Percentiles rank a stretch among this genome's conserved stretches.
phyloP scores from a whole-genome alignment of 306 rosid genomes.

The Castanopsis chinensis region DNA sequence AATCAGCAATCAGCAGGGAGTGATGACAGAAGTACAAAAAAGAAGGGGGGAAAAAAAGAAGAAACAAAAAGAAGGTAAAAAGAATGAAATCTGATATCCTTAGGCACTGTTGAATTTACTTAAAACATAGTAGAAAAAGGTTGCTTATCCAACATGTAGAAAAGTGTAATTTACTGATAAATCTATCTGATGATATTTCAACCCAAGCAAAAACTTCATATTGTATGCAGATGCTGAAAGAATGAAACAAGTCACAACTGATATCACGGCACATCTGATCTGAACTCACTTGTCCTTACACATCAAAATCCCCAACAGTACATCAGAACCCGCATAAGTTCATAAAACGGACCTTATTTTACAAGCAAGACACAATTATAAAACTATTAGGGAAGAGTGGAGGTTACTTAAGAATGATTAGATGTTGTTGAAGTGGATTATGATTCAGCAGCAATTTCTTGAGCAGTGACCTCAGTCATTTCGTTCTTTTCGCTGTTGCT shows the following conservation, averaged over 20 bases:
- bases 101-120: neutral
- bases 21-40: neutral
- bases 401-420: neutral
- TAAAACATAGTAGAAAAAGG: no score
- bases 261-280: neutral
- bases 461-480: constrained; percentile 14
- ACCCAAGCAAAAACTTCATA: neutral
- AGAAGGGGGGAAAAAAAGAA: neutral
- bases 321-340: neutral
- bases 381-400: neutral
- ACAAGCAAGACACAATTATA: neutral
- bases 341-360: neutral
- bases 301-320: neutral
- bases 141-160: no score
- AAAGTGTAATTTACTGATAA: no score
- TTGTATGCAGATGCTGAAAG: neutral
- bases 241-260: neutral
- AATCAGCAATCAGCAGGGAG: neutral
- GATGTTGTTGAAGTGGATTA: constrained; percentile 6
- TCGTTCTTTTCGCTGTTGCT: constrained; percentile 18
- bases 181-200: neutral
- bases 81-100: neutral
- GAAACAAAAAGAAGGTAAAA: neutral
- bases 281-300: neutral
- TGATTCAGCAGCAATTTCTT: constrained; percentile 27